Evolutionary conservation across 805 yeast species (phyloP).

Genomic region (Monosporozyma aerobia): DNA sequence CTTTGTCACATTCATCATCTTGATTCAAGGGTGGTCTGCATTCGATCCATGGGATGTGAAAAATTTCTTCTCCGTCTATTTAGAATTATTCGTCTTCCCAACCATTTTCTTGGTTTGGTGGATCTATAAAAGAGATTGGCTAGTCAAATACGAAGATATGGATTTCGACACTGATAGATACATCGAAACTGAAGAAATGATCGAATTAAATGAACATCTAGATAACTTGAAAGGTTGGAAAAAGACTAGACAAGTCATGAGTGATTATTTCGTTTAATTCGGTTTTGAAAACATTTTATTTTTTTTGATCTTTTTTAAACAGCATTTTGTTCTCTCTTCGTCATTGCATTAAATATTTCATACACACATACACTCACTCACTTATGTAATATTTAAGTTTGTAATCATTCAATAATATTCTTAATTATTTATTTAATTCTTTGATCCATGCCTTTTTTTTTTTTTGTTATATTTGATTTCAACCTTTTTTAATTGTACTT

Average conservation of each 20-base stretch:
- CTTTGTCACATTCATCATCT: conserved; percentile 35
- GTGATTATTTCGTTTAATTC: conserved; percentile 12
- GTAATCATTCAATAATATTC: no score
- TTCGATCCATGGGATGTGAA: conserved; percentile 38
- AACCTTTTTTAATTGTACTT: no score
- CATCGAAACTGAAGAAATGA: conserved; percentile 41
- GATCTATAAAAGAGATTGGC: conserved; percentile 34
- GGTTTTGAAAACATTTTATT: no score
- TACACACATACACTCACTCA: no score
- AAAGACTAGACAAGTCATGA: conserved; percentile 28
- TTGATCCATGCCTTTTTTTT: no score
- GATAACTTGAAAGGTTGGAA: conserved; percentile 37
- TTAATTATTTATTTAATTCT: no score
- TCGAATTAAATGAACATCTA: conserved; percentile 31
- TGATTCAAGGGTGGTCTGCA: conserved; percentile 48
- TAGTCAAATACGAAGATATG: conserved; percentile 39
- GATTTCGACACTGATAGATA: conserved; percentile 46
- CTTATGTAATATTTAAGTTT: no score
- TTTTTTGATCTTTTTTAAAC: no score
- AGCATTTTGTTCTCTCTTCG: no score
- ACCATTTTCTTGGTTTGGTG: conserved; percentile 36
- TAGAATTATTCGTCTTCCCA: conserved; percentile 43
- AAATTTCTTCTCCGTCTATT: conserved; percentile 37
- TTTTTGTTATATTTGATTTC: no score
- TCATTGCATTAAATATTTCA: no score